Conservation (phyloP, 345 rosid species). For the Gossypium ekmanianum region DNA sequence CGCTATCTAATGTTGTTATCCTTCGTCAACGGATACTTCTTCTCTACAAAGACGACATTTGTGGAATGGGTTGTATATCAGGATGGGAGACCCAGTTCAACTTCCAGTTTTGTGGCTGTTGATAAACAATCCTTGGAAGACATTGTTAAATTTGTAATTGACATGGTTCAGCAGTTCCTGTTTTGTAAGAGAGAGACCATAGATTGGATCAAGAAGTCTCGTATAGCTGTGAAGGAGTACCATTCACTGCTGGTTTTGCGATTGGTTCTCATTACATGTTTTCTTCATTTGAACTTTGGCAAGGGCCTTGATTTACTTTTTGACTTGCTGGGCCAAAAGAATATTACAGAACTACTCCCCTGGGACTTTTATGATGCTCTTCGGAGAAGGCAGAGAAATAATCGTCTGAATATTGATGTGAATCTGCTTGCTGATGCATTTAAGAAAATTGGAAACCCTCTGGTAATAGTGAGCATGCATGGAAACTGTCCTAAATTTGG, state of each 20-base stretch:
- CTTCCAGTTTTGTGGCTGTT: neutral
- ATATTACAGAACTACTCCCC: no score
- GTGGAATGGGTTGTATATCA: slow-evolving; percentile 40
- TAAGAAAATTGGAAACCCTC: slow-evolving; percentile 29
- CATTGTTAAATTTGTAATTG: slow-evolving; percentile 12
- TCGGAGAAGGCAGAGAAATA: neutral
- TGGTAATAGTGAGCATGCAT: slow-evolving; percentile 23
- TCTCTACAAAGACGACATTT: slow-evolving; percentile 30
- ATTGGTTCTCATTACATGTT: slow-evolving; percentile 29
- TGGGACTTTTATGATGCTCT: no score
- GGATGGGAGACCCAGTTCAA: slow-evolving; percentile 13
- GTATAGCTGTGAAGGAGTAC: neutral
- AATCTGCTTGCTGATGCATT: slow-evolving; percentile 30
- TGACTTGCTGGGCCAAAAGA: slow-evolving; percentile 15
- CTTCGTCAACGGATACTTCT: slow-evolving; percentile 17
- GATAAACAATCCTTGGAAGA: neutral
- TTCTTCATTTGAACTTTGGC: slow-evolving; percentile 36
- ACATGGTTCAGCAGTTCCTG: slow-evolving; percentile 18
- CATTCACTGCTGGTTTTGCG: slow-evolving; percentile 31
- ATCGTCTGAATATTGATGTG: neutral
- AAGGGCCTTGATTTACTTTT: neutral
- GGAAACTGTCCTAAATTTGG: neutral
- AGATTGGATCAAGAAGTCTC: slow-evolving; percentile 27
- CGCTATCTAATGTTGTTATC: slow-evolving; percentile 32
- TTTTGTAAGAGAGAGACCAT: slow-evolving; percentile 1